Evolutionary conservation across 2,329 filamentous ascomycete species (phyloP).

Genomic region (Neonectria magnoliae): DNA sequence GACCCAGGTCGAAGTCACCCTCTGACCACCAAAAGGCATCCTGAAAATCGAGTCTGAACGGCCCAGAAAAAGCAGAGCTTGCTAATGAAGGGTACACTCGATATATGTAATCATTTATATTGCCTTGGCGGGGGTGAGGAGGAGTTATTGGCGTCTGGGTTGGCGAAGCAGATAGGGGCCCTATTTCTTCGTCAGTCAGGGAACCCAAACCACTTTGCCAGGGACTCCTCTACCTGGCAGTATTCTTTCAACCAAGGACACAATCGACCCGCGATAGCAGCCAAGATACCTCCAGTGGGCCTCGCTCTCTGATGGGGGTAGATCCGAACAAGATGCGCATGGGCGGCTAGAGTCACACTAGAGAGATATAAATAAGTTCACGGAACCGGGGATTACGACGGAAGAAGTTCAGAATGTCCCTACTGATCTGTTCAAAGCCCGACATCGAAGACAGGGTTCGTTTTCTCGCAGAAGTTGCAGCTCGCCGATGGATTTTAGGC

Average conservation of each 20-base stretch:
- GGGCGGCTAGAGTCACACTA: conserved; percentile 64
- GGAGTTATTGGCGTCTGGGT: conserved; percentile 62
- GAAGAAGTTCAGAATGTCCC: conserved; percentile 27
- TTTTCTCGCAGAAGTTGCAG: conserved; percentile 59
- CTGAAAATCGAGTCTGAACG: conserved; percentile 60
- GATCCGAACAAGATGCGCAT: conserved; percentile 58
- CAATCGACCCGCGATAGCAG: conserved; percentile 61
- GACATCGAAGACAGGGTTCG: conserved; percentile 63
- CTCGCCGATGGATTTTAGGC: conserved; percentile 67
- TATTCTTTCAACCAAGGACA: conserved; percentile 59
- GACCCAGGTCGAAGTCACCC: conserved; percentile 51
- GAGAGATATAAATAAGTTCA: conserved; percentile 32
- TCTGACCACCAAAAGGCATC: conserved; percentile 69
- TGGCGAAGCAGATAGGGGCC: conserved; percentile 58
- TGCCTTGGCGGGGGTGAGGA: conserved; percentile 58
- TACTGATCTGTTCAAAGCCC: conserved; percentile 58
- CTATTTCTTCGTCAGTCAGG: conserved; percentile 44
- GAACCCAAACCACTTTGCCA: neutral
- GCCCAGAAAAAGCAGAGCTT: conserved; percentile 54
- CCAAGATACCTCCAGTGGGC: conserved; percentile 61
- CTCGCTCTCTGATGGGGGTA: conserved; percentile 49
- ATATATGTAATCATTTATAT: conserved; percentile 63
- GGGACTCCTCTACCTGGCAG: conserved; percentile 56
- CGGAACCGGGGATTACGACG: neutral
- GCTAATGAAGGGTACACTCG: conserved; percentile 55